Percentiles rank a stretch among this genome's conserved stretches.
Evolutionary conservation across 106 monocot genomes (phyloP).

Genomic region (Narthecium ossifragum): DNA sequence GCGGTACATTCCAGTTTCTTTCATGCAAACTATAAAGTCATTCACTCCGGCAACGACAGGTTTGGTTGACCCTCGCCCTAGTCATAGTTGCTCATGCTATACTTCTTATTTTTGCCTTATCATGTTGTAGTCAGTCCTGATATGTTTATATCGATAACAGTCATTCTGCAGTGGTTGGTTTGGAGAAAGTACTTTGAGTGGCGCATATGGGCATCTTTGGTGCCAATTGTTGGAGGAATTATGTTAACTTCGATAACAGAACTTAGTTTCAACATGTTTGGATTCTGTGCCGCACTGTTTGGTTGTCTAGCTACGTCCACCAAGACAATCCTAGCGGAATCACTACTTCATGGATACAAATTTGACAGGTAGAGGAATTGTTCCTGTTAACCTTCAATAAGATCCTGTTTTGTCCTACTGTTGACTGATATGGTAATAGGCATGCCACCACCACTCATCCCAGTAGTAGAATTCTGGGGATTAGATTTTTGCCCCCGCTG

Average conservation of each 20-base stretch:
- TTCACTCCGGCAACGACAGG: slow-evolving; percentile 99
- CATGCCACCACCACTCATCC: no score
- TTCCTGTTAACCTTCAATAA: no score
- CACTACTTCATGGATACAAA: slow-evolving; percentile 95
- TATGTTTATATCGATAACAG: slow-evolving; percentile 21
- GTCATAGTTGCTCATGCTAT: not conserved
- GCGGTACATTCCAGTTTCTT: slow-evolving; percentile 95
- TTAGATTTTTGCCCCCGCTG: no score
- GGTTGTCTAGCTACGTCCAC: slow-evolving; percentile 95
- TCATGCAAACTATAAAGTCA: slow-evolving; percentile 99
- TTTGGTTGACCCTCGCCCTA: slow-evolving; percentile 6
- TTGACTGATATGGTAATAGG: no score
- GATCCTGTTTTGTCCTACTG: no score
- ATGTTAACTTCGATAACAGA: slow-evolving; percentile 84
- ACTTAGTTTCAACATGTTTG: slow-evolving; percentile 82
- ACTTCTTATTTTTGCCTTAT: not conserved
- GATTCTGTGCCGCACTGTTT: slow-evolving; percentile 93
- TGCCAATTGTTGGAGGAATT: slow-evolving; percentile 96
- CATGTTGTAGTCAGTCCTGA: not conserved
- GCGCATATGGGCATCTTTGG: slow-evolving; percentile 81
- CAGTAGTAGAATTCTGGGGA: no score
- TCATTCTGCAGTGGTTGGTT: slow-evolving; percentile 88
- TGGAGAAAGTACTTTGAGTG: slow-evolving; percentile 85
- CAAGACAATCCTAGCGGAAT: slow-evolving; percentile 94
- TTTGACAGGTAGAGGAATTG: slow-evolving; percentile 91